Base-by-base conservation (phyloP, 78 protist species). In the Cavenderia fasciculata region DNA sequence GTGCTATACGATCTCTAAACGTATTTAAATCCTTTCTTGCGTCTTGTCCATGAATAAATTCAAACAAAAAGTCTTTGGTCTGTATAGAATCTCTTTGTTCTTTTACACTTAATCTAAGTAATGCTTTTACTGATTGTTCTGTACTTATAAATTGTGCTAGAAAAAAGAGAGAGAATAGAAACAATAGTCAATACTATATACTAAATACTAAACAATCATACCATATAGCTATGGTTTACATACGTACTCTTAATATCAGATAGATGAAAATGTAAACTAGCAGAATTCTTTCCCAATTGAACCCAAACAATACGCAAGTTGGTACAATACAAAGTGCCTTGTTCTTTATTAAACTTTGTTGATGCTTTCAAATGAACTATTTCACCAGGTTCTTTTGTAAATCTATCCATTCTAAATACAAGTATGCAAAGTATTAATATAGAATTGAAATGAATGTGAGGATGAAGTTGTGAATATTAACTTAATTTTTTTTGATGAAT, bases 221-320 rank as follows among this genome's bases (percentile, higher is more conserved):
- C 14, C 62, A 56, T 21, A 5, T 11, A n/a, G n/a, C n/a, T n/a
- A n/a, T n/a, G 52, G 52, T 46, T 46, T 46, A 14, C 12, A 46
- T 14, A 5, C 7, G 12, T 69, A 69, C 57, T 82, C 7, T 68
- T 82, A 43, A 82, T 82, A 21, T 82, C 90, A 40, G 90, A 57
- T 19, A 82, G 54, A 31, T 68, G 66, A 23, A 65, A 82, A 68
- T 82, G 90, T 82, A 82, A 54, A 49, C 65, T 62, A 31, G 90
- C 79, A 57, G 65, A 76, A 11, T 27, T 54, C 6, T 82, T 29
- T 12, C 71, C 78, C 14, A 27, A 12, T 68, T 82, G 76, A n/a
- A 82, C 78, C 90, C 90, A 82, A 19, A 82, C 90, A 25, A 82
- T 57, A 68, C 90, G 65, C 23, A 82, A 8, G 41, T 31, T 68